Base-by-base conservation (phyloP, 495 filamentous ascomycete genomes). In the Aspergillus sparsus region DNA sequence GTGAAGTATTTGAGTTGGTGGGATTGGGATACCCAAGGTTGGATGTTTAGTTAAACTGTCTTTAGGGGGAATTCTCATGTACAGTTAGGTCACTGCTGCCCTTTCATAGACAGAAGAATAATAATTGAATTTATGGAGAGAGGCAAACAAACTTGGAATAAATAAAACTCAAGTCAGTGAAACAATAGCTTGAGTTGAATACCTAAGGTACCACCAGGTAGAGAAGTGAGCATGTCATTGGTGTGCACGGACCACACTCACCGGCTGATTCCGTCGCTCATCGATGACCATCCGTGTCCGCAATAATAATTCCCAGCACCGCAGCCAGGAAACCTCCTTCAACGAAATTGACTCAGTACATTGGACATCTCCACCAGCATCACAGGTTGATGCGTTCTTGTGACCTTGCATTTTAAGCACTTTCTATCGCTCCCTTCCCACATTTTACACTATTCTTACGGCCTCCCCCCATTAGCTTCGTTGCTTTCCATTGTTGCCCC, bases 171-270 rank as follows among this genome's bases (percentile, higher is more conserved):
- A 3, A 27, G 21, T 27, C 21, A 27, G 21, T 27, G 21, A 27
- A 27, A 27, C 21, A 27, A 27, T 3, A 27, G 21, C 21, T 1
- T 27, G 21, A 27, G 21, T 27, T 27, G 3, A 27, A 27, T 27
- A 27, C 21, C 21, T 1, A 27, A 27, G 21, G n/a, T n/a, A n/a
- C n/a, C 35, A 31, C 37, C 37, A 21, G 37, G 12, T 27, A 6
- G 42, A 13, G 34, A 31, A 18, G 32, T 10, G 44, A n/a, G 13
- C 21, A 51, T 56, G 62, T 56, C 57, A 60, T 56, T 37, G 44
- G 53, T 34, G 18, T 34, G 62, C 62, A 64, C 62, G 54, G 58
- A 49, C 57, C 62, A 64, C 55, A 11, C 45, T 18, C 21, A 41
- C 45, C 60, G 42, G 41, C 15, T 53, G 42, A 9, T 37, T 62